Evolutionary conservation across 495 filamentous ascomycete genomes (phyloP), one percentile per base, ranked within the genome.

Genomic region (Penicillium macrosclerotiorum): DNA sequence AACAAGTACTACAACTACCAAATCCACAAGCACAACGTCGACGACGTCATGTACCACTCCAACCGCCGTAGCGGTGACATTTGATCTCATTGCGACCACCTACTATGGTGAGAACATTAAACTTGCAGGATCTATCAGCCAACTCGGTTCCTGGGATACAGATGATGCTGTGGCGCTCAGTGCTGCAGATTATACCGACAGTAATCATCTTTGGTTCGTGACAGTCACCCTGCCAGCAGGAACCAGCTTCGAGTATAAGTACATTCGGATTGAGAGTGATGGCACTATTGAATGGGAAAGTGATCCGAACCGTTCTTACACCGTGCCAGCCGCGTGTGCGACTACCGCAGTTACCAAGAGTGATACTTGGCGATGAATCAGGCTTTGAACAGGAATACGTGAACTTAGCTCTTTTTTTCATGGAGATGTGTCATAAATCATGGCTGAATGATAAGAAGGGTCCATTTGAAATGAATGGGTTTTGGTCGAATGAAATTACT

Each of bases 211-310:
- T 8, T 88, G 84, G 84, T 73, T 45, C 33, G 75, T 60, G 1
- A 76, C 75, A 0, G 49, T 84, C 4, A 61, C 55, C 2, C 50
- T 88, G 2, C 59, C 73, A 0, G 73, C 74, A 0, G 82, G 83
- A 1, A 63, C 67, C 32, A 55, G 49, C 5, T 70, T 89, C 22
- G 49, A 82, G 60, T 89, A 88, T 56, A 89, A 89, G 67, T 90
- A 79, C 52, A 79, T 89, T 45, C 74, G 75, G 6, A 67, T 82
- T 25, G 65, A 71, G 36, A 58, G 64, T 3, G 73, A 80, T 56
- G 78, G 81, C 3, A 58, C 60, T 2, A 68, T 85, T 1, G 63
- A 50, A 14, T 88, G 84, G 85, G 83, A 88, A 62, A 68, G 72
- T 23, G 80, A 84, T 57, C 75, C 81, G 0, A 86, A 90, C 54